Evolutionary conservation across 257 asterid species (phyloP), one percentile per base, ranked within the genome.

Genomic region (Nyctanthes arbortristis): DNA sequence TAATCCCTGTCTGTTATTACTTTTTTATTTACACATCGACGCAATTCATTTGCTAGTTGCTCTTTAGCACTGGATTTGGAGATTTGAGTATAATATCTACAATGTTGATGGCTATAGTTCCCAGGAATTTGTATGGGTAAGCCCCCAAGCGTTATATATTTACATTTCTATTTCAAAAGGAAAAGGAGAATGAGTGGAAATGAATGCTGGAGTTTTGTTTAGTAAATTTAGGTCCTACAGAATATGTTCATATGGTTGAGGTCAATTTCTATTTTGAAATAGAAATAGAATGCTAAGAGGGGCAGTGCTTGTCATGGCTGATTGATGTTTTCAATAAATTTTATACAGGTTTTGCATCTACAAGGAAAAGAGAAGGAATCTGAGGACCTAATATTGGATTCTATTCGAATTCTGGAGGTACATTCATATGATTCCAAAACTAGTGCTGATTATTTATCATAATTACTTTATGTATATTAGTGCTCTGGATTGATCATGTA

Each of bases 371-470:
- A 81, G 79, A 84, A 82, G 78, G 96, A 85, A 52, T 81, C 96
- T 47, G 92, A 80, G 79, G 96, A 85, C 75, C 82, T 93, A 73
- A 76, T 90, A 68, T 47, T 39, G 62, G 84, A 87, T 71, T 93
- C 98, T 66, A 76, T 93, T 79, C 80, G 76, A 59, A 84, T 88
- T 76, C 78, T 93, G 70, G 98, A 93, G 96, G 98, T 93, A 68
- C 63, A 73, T 70, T 27, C 55, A 32, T 33, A 43, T 80, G 58
- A 68, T 54, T 61, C 31, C 49, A 43, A 64, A 43, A 60, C 61
- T 69, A 73, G 56, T 69, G 55, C 66, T 69, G 67, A 54, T 72
- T 68, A 30, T 68, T 67, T 59, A 49, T 56, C 31, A 45, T 55
- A 8, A 32, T 45, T 60, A 34, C 40, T 54, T 5, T 22, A 59